Evolutionary conservation across 2,329 filamentous ascomycete genomes (phyloP).

Genomic region (Diaporthe citriasiana): DNA sequence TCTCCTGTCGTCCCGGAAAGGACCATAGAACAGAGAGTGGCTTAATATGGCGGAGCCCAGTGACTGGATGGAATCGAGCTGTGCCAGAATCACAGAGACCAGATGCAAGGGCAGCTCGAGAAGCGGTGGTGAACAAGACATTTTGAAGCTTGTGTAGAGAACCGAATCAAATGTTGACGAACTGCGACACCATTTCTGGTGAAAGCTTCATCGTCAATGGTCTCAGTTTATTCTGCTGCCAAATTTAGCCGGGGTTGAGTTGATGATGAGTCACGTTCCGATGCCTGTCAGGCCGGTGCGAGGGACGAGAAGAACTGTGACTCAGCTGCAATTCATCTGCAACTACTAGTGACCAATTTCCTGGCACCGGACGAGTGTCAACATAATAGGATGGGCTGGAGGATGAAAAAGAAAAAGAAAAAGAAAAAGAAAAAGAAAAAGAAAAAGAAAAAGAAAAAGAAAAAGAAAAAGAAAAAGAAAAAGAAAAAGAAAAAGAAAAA

Average conservation of each 20-base stretch:
- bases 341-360: neutral
- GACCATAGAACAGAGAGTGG: neutral
- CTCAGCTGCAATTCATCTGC: neutral
- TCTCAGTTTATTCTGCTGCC: neutral
- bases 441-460: too few relatives aligned
- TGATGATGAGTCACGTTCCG: neutral
- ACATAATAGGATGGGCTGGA: too few relatives aligned
- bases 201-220: neutral
- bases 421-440: too few relatives aligned
- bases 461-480: too few relatives aligned
- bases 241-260: neutral
- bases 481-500: too few relatives aligned
- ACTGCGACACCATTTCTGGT: too few relatives aligned
- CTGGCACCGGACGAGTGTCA: too few relatives aligned
- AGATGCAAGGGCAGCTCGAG: constrained; percentile 17
- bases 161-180: neutral
- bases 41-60: constrained; percentile 5
- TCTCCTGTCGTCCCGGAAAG: constrained; percentile 5
- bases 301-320: neutral
- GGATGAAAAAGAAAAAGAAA: too few relatives aligned
- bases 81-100: neutral
- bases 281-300: neutral
- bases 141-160: neutral
- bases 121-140: neutral
- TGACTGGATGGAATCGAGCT: constrained; percentile 1